phyloP scores from a whole-genome alignment of 106 monocot genomes.

The Apostasia shenzhenica region DNA sequence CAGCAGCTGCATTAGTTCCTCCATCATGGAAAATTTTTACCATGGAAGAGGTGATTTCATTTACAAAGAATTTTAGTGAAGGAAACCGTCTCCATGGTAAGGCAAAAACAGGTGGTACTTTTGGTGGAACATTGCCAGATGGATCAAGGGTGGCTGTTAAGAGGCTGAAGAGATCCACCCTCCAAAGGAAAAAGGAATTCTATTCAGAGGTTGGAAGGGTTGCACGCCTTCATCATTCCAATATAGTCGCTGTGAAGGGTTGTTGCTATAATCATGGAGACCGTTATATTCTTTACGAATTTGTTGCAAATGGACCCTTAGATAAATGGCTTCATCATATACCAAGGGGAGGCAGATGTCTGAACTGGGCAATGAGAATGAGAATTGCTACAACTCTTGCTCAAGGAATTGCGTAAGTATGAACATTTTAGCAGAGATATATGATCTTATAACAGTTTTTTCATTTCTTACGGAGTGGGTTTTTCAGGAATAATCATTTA shows the following conservation, averaged over 20 bases:
- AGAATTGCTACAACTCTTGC: constrained; percentile 93
- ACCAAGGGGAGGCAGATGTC: constrained; percentile 74
- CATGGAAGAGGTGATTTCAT: constrained; percentile 69
- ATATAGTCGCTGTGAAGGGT: constrained; percentile 87
- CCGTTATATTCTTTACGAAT: constrained; percentile 87
- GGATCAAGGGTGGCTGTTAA: constrained; percentile 83
- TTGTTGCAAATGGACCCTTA: constrained; percentile 90
- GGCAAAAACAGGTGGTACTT: constrained; percentile 96
- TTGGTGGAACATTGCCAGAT: constrained; percentile 69
- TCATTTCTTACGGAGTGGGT: too few relatives aligned
- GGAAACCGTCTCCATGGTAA: constrained; percentile 87
- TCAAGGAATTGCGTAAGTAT: constrained; percentile 97
- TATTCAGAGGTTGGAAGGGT: constrained; percentile 89
- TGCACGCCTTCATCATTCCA: constrained; percentile 84
- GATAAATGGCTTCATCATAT: constrained; percentile 91
- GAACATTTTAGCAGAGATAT: background rate
- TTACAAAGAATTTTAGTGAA: constrained; percentile 99
- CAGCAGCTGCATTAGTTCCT: constrained; percentile 65
- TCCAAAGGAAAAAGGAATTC: constrained; percentile 99
- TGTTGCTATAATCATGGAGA: constrained; percentile 97
- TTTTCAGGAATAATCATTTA: too few relatives aligned
- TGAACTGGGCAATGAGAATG: constrained; percentile 97
- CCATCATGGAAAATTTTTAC: constrained; percentile 90
- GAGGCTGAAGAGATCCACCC: constrained; percentile 70
- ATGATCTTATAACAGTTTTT: too few relatives aligned